Evolutionary conservation across 441 rosid genomes (phyloP), one percentile per base, ranked within the genome.

Genomic region (Brassica hybrid): DNA sequence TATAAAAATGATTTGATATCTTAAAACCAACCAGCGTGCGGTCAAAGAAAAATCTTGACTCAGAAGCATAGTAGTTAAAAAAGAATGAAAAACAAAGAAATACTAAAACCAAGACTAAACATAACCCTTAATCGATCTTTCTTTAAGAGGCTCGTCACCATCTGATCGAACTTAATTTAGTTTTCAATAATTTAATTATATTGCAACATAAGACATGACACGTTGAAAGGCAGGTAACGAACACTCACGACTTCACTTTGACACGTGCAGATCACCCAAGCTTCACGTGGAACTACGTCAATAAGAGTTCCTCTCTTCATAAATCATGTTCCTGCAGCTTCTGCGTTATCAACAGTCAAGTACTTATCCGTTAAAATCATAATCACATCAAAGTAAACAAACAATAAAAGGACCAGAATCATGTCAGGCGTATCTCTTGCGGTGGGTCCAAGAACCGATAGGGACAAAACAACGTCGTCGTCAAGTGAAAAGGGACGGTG

Each of bases 361-460:
- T 59, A 34, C 73, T 67, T 25, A 68, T 67, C 74, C 18, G 6
- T 67, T 21, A 30, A 8, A 73, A 38, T 3, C 68, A 68, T 60
- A 45, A 16, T 11, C 67, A 17, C 25, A 43, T 7, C 36, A 62
- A 58, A 75, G 19, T 27, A 5, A 67, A 17, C 36, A 23, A 23
- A 23, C 30, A 16, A 8, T 0, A 70, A 36, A 18, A 64, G 5
- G 27, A 8, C n/a, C 0, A 17, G 1, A 62, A 62, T 18, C 75
- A 92, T 92, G 99, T 93, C 99, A 4, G 97, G 98, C 52, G 88
- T 81, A n/a, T 67, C 97, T 43, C 89, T 91, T 0, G 91, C 94
- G 27, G 85, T 86, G 69, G 87, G 85, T 72, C 85, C 91, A 23
- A 41, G 79, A 19, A 69, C 63, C 43, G 84, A 91, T 66, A 79